Percentiles rank a stretch among this genome's conserved stretches.
phyloP scores from a whole-genome alignment of 2,329 filamentous ascomycete species.

The Fusarium sororula region DNA sequence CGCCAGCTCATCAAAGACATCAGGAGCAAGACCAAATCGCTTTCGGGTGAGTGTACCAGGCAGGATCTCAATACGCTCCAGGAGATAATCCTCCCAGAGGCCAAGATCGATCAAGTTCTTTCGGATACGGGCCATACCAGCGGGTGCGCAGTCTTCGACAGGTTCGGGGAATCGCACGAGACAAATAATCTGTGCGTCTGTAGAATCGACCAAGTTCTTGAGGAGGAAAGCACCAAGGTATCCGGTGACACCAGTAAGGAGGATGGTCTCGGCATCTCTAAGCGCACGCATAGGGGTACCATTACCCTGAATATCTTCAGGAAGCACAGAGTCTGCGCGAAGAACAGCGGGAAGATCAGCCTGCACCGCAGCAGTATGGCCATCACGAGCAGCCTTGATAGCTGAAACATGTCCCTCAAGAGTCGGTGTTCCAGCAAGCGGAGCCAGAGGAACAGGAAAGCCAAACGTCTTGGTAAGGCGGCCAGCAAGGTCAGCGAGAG shows the following conservation, averaged over 20 bases:
- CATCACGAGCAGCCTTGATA: conserved; percentile 75
- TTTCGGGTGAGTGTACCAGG: conserved; percentile 77
- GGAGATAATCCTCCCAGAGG: conserved; percentile 78
- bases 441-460: conserved; percentile 75
- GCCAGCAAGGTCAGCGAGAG: conserved; percentile 79
- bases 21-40: conserved; percentile 72
- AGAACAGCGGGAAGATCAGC: conserved; percentile 77
- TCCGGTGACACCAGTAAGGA: conserved; percentile 79
- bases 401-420: conserved; percentile 77
- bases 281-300: conserved; percentile 65
- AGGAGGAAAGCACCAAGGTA: conserved; percentile 81
- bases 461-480: conserved; percentile 75
- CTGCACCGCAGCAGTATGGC: conserved; percentile 77
- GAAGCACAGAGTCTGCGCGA: conserved; percentile 71
- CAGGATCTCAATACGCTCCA: conserved; percentile 80
- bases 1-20: conserved; percentile 72
- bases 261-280: conserved; percentile 72
- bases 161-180: conserved; percentile 78
- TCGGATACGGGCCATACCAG: conserved; percentile 76
- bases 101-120: conserved; percentile 81
- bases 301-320: conserved; percentile 72
- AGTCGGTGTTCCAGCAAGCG: conserved; percentile 76
- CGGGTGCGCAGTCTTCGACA: conserved; percentile 68
- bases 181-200: conserved; percentile 75
- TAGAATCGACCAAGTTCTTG: conserved; percentile 72